Conservation (phyloP, 768 basidiomycete genomes). For the Pleurotus tuoliensis region DNA sequence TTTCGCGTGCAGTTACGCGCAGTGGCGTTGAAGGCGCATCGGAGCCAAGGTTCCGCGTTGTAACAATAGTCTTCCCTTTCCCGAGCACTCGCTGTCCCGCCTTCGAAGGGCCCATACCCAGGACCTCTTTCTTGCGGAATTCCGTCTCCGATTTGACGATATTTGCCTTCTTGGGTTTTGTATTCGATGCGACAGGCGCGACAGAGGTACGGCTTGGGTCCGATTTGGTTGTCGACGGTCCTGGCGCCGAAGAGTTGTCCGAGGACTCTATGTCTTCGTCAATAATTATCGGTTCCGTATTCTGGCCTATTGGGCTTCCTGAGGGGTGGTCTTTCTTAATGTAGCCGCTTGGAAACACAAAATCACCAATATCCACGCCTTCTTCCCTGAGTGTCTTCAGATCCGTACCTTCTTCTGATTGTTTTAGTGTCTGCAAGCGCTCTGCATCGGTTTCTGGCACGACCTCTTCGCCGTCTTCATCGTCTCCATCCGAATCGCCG, state of each 20-base stretch:
- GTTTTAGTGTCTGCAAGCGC: constrained; percentile 1
- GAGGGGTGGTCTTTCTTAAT: background rate
- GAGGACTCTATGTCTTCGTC: constrained; percentile 26
- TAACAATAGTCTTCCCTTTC: background rate
- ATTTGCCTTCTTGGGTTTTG: constrained; percentile 25
- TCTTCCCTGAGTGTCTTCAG: background rate
- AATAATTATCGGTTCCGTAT: constrained; percentile 3
- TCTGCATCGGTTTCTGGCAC: constrained; percentile 12
- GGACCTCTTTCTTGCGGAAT: constrained; percentile 38
- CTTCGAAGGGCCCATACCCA: constrained; percentile 36
- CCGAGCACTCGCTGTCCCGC: constrained; percentile 23
- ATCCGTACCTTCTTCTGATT: constrained; percentile 7
- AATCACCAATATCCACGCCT: constrained; percentile 3
- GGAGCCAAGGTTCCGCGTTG: too few relatives aligned
- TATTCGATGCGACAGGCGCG: constrained; percentile 2
- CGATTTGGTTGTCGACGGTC: constrained; percentile 4
- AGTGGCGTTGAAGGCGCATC: too few relatives aligned
- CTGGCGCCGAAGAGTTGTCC: constrained; percentile 34
- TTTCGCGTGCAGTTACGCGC: too few relatives aligned
- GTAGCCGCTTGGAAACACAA: background rate
- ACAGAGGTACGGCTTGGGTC: constrained; percentile 14
- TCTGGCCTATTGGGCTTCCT: background rate
- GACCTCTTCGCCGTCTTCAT: constrained; percentile 14
- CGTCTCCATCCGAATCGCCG: constrained; percentile 26
- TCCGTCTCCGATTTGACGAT: constrained; percentile 40